A percentile compares a stretch with the other conserved stretches of the same genome.
These are phyloP conservation scores for Metschnikowia vanudenii DNA, from an alignment of 805 yeast genomes.

Conservation along the genomic window DNA sequence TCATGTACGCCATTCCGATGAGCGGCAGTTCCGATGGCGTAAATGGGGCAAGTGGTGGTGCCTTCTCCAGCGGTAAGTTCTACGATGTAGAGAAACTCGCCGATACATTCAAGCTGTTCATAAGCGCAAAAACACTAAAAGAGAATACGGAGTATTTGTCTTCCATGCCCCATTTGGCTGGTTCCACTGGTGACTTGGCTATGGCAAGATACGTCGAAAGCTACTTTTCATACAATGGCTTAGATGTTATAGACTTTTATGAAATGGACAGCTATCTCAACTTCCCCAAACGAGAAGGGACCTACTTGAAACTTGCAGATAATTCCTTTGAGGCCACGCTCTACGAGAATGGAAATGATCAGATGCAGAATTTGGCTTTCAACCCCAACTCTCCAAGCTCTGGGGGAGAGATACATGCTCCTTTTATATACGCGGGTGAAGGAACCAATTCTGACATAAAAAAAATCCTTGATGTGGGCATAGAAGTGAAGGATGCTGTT, in stretches of 20 bases:
- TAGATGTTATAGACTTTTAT: constrained; percentile 49
- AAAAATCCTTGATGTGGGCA: constrained; percentile 31
- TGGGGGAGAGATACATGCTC: constrained; percentile 54
- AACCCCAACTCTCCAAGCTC: constrained; percentile 61
- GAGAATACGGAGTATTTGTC: constrained; percentile 69
- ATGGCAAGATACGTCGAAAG: constrained; percentile 64
- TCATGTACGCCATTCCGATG: constrained; percentile 57
- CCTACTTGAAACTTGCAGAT: constrained; percentile 32
- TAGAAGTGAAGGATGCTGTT: constrained; percentile 49
- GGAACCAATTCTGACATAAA: constrained; percentile 61
- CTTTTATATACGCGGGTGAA: constrained; percentile 60
- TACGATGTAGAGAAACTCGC: constrained; percentile 56
- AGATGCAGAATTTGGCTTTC: constrained; percentile 49
- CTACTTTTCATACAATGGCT: constrained; percentile 56
- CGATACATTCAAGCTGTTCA: constrained; percentile 45
- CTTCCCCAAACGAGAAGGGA: constrained; percentile 49
- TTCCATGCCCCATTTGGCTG: constrained; percentile 82
- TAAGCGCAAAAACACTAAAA: constrained; percentile 58
- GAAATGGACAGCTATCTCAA: constrained; percentile 58
- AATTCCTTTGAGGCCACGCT: constrained; percentile 40
- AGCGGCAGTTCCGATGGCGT: constrained; percentile 49
- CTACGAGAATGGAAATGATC: constrained; percentile 29
- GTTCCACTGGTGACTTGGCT: constrained; percentile 81
- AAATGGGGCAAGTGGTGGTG: constrained; percentile 40
- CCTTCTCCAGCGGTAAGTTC: constrained; percentile 53